phyloP scores from a whole-genome alignment of 441 rosid genomes.

The Erodium texanum region DNA sequence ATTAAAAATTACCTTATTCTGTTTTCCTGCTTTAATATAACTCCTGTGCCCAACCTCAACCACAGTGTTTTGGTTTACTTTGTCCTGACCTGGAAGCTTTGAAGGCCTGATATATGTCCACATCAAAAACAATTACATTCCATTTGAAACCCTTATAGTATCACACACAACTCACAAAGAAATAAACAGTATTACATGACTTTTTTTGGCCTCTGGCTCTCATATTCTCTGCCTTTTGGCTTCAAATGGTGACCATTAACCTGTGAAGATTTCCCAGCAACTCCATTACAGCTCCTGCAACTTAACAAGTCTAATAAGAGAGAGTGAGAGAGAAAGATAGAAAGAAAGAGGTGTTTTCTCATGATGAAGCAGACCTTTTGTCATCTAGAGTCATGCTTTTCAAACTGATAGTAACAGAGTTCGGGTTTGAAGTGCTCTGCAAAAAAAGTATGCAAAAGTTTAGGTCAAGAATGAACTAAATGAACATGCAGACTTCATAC shows the following conservation, averaged over 20 bases:
- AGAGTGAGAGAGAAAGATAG: too few relatives aligned
- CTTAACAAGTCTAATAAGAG: neutral
- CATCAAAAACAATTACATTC: constrained; percentile 12
- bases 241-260: neutral
- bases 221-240: constrained; percentile 1
- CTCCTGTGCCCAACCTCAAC: constrained; percentile 7
- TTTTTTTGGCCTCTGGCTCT: constrained; percentile 2
- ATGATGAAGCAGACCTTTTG: constrained; percentile 15
- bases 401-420: neutral
- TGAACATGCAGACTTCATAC: constrained; percentile 4
- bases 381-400: constrained; percentile 9
- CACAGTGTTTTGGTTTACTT: neutral
- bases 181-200: neutral
- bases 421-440: constrained; percentile 15
- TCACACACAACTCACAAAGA: neutral
- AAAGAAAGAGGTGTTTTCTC: neutral
- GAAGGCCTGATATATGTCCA: constrained; percentile 11
- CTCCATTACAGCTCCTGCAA: constrained; percentile 7
- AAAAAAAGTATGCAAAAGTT: constrained; percentile 7
- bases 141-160: neutral
- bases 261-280: constrained; percentile 6
- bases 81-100: neutral
- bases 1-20: constrained; percentile 9
- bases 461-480: neutral
- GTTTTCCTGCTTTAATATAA: constrained; percentile 5